Evolutionary conservation across 306 rosid genomes (phyloP).

Genomic region (Sesbania bispinosa): DNA sequence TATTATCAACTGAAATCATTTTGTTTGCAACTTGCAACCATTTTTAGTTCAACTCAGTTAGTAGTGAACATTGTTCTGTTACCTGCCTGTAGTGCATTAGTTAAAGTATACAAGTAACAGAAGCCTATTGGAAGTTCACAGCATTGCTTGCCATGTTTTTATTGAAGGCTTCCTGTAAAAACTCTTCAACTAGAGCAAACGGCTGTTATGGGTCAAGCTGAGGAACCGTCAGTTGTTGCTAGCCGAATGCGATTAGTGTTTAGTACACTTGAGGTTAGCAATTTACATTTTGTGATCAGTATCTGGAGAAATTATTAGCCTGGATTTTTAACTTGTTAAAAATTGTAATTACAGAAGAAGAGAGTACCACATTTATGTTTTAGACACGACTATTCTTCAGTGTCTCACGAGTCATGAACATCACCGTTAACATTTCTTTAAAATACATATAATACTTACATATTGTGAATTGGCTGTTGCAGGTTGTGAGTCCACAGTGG

Average conservation of each 20-base stretch:
- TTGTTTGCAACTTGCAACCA: too few relatives aligned
- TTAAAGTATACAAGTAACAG: too few relatives aligned
- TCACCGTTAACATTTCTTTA: neutral
- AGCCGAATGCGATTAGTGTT: constrained; percentile 86
- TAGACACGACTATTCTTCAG: neutral
- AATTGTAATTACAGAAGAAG: too few relatives aligned
- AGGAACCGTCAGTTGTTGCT: constrained; percentile 90
- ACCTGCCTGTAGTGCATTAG: too few relatives aligned
- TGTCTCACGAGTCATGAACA: neutral
- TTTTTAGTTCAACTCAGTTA: too few relatives aligned
- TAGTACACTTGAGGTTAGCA: constrained; percentile 90
- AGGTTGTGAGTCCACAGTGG: constrained; percentile 98
- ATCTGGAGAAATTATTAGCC: neutral
- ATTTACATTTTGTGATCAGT: neutral
- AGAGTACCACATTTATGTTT: neutral
- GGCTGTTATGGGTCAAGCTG: constrained; percentile 86
- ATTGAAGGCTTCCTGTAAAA: constrained; percentile 90
- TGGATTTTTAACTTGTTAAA: too few relatives aligned
- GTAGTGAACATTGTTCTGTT: too few relatives aligned
- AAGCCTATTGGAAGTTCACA: neutral
- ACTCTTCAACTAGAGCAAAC: constrained; percentile 96
- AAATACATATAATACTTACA: neutral
- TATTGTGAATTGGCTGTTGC: constrained; percentile 28
- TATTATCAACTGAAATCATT: too few relatives aligned
- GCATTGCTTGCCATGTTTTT: constrained; percentile 15